phyloP scores from a whole-genome alignment of 2,329 filamentous ascomycete species.

The Periconia digitata region DNA sequence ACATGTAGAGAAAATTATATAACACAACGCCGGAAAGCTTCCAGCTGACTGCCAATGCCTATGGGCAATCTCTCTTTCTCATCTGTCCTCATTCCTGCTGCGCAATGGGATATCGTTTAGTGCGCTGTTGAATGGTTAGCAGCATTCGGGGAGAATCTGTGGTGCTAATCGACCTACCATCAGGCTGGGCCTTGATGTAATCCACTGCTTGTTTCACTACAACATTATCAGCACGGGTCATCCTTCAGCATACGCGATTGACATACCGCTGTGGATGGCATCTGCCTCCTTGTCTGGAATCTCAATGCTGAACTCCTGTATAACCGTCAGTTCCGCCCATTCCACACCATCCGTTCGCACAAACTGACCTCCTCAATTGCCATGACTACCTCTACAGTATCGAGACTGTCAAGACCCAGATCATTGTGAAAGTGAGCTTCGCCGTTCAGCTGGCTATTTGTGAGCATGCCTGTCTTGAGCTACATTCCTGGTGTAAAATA shows the following conservation, averaged over 20 bases:
- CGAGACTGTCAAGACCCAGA: conserved; percentile 93
- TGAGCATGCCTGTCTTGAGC: conserved; percentile 19
- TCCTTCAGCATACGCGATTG: background rate
- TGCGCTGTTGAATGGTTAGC: conserved; percentile 28
- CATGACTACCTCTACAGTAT: conserved; percentile 99
- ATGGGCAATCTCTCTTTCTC: conserved; percentile 24
- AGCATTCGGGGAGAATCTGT: background rate
- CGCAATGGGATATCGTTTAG: conserved; percentile 21
- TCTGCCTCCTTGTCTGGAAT: conserved; percentile 98
- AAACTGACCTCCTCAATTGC: conserved; percentile 89
- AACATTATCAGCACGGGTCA: conserved; percentile 31
- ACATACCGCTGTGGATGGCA: conserved; percentile 87
- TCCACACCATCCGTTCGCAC: conserved; percentile 3
- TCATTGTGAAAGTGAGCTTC: conserved; percentile 94
- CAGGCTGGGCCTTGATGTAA: conserved; percentile 91
- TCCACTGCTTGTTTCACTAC: conserved; percentile 90
- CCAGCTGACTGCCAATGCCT: conserved; percentile 30
- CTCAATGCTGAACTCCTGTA: conserved; percentile 83
- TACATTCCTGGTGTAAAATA: conserved; percentile 38
- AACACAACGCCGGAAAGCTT: conserved; percentile 30
- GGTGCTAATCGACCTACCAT: conserved; percentile 63
- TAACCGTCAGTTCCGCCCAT: conserved; percentile 13
- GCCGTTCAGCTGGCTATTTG: conserved; percentile 69
- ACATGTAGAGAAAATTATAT: conserved; percentile 40
- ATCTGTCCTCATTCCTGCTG: conserved; percentile 13